Evolutionary conservation across 805 yeast species (phyloP).

Genomic region (Wickerhamiella qilinensis): DNA sequence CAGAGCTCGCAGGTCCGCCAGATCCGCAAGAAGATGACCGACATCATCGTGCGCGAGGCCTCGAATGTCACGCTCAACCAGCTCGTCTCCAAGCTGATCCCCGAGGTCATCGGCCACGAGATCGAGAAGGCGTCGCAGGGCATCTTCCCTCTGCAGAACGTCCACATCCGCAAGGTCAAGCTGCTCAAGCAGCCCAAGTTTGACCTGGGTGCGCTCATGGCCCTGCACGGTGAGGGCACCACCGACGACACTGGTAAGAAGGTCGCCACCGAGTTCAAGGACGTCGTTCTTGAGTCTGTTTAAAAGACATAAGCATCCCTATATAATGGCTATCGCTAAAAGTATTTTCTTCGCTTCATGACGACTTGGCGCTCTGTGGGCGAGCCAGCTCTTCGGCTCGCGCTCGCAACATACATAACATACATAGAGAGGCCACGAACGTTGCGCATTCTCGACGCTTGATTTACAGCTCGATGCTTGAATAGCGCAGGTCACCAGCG

Average conservation of each 20-base stretch:
- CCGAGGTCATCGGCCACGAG: constrained; percentile 98
- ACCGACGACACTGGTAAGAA: constrained; percentile 97
- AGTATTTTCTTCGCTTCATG: too few relatives aligned
- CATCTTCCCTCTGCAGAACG: constrained; percentile 95
- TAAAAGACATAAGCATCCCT: constrained; percentile 27
- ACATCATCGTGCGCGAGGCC: constrained; percentile 93
- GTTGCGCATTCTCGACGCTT: too few relatives aligned
- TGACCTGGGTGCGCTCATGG: constrained; percentile 89
- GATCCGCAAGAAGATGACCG: constrained; percentile 91
- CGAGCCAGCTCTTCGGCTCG: too few relatives aligned
- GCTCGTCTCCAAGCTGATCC: constrained; percentile 91
- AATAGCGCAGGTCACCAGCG: too few relatives aligned
- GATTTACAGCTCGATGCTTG: too few relatives aligned
- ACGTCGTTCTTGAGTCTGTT: constrained; percentile 94
- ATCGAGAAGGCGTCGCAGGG: constrained; percentile 90
- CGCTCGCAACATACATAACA: too few relatives aligned
- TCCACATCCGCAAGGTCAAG: constrained; percentile 97
- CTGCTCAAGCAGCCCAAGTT: constrained; percentile 97
- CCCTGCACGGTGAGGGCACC: constrained; percentile 93
- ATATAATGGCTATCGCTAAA: neutral
- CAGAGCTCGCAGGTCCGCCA: constrained; percentile 95
- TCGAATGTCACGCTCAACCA: constrained; percentile 89
- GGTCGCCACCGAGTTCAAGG: constrained; percentile 86
- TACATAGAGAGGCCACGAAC: too few relatives aligned
- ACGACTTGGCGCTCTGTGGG: too few relatives aligned